Evolutionary conservation across 768 basidiomycete genomes (phyloP).

Genomic region (Boletus bicolor): DNA sequence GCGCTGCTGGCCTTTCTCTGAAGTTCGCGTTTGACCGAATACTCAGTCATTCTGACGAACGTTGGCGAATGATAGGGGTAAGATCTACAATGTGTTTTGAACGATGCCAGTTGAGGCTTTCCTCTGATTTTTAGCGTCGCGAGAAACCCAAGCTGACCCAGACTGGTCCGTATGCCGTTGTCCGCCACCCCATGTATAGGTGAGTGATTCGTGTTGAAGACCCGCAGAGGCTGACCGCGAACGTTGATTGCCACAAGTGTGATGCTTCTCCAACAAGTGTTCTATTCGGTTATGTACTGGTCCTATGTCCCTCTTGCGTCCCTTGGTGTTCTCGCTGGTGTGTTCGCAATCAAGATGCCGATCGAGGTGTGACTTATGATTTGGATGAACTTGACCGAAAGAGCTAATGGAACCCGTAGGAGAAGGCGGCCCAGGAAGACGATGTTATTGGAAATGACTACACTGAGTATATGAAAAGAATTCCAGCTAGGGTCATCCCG

Average conservation of each 20-base stretch:
- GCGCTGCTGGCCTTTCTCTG: slow-evolving; percentile 22
- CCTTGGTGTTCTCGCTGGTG: slow-evolving; percentile 20
- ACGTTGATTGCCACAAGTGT: slow-evolving; percentile 4
- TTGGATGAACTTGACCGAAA: neutral
- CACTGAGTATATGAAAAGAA: slow-evolving; percentile 28
- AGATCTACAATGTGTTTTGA: neutral
- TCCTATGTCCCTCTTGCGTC: slow-evolving; percentile 34
- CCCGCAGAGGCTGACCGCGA: neutral
- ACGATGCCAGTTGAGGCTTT: neutral
- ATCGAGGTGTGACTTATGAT: slow-evolving; percentile 27
- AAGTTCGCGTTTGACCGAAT: slow-evolving; percentile 12
- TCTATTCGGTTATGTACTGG: slow-evolving; percentile 31
- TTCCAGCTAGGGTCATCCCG: slow-evolving; percentile 31
- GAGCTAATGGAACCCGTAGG: slow-evolving; percentile 19
- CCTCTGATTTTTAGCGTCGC: slow-evolving; percentile 18
- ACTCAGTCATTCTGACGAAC: slow-evolving; percentile 24
- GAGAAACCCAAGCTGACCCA: slow-evolving; percentile 31
- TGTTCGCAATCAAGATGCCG: slow-evolving; percentile 34
- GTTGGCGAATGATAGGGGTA: slow-evolving; percentile 35
- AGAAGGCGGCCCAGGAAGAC: slow-evolving; percentile 28
- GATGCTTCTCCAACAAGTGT: slow-evolving; percentile 25
- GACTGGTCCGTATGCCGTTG: slow-evolving; percentile 34
- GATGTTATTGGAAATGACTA: slow-evolving; percentile 26
- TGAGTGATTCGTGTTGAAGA: slow-evolving; percentile 11
- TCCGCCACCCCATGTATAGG: slow-evolving; percentile 38